Base-by-base conservation (phyloP, 1,139 yeast genomes). In the Casaregolazyma lundiana region DNA sequence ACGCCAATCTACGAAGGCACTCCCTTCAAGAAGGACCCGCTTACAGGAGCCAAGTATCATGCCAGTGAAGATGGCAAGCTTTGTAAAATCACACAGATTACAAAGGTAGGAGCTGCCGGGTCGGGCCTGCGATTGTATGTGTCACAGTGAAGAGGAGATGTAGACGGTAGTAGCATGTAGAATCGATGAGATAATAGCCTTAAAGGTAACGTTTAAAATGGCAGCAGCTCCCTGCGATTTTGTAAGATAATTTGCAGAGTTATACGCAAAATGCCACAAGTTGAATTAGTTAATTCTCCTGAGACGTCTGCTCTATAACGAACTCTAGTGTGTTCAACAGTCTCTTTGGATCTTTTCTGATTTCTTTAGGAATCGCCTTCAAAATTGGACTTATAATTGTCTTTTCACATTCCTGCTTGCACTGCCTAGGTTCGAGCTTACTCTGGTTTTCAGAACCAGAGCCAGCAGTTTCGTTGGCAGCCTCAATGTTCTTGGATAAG, bases 61-160 rank as follows among this genome's bases (percentile, higher is more conserved):
- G 74, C 80, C 5, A 75, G 78, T 49, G 84, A 80, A 62, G 81
- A 84, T 72, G 97, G 96, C 43, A 76, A 77, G 56, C 61, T 88
- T 38, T 92, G 96, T 69, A 72, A 69, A 47, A 81, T 94, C 53
- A 86, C 97, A 5, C 69, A 75, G 40, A 73, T 94, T 53, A 84
- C 97, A 6, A 71, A 77, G 46, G 80, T 94, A 53, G 98, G 98
- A 20, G 88, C 89, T n/a, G 86, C 94, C 21, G 95, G 96, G n/a
- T 84, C 96, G 22, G 98, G 98, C 18, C 76, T 90, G 60, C 80
- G 94, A 19, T 47, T 52, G 19, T 42, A 30, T 45, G 48, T 34
- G 9, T 45, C 36, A 19, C n/a, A 13, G 20, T 17, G 13, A 18
- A 17, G 6, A 30, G 35, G 35, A n/a, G 13, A 9, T 13, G 36